These are phyloP conservation scores for Aspergillus neotritici DNA, from an alignment of 2,329 filamentous ascomycete genomes.

Conservation along the genomic window DNA sequence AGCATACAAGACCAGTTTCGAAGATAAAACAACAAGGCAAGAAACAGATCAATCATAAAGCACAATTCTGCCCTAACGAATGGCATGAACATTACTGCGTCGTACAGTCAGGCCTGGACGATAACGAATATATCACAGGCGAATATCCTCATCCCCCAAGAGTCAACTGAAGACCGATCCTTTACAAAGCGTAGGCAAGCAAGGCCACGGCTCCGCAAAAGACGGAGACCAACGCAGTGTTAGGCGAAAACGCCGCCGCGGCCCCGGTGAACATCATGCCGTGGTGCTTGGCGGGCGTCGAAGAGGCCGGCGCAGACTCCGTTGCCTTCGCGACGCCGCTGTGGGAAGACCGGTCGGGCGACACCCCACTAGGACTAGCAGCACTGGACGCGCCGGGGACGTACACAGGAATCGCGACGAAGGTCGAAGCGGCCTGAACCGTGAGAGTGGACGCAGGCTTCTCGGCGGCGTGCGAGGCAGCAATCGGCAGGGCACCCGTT, in stretches of 20 bases:
- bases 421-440: conserved; percentile 12
- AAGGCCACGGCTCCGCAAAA: conserved; percentile 22
- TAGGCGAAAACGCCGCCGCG: conserved; percentile 14
- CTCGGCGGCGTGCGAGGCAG: no score
- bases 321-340: conserved; percentile 13
- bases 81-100: neutral
- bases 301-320: conserved; percentile 34
- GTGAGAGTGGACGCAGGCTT: conserved; percentile 7
- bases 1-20: neutral
- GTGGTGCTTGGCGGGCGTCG: conserved; percentile 22
- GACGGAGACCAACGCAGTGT: conserved; percentile 18
- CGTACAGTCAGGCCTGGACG: no score
- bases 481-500: no score
- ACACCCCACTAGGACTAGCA: neutral
- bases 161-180: no score
- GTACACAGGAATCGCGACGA: conserved; percentile 24
- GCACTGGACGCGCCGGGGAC: conserved; percentile 15
- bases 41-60: neutral
- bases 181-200: conserved; percentile 26
- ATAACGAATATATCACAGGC: neutral
- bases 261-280: conserved; percentile 21
- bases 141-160: neutral
- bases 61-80: neutral
- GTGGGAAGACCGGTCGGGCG: conserved; percentile 3
- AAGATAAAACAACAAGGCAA: conserved; percentile 7